Evolutionary conservation across 257 asterid species (phyloP).

Genomic region (Striga asiatica): DNA sequence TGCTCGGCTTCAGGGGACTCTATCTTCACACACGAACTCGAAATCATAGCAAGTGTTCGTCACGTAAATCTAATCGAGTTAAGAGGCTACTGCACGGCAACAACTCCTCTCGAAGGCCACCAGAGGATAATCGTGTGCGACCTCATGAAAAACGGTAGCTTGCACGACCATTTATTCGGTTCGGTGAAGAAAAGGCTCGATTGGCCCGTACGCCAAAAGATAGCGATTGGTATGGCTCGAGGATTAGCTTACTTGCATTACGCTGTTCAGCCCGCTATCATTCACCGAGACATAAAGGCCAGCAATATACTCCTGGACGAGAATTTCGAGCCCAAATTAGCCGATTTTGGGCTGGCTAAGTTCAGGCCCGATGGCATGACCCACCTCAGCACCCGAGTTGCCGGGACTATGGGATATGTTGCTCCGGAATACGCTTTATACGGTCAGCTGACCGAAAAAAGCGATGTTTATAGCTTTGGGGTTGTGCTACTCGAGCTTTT

Average conservation of each 20-base stretch:
- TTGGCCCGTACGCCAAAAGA: constrained; percentile 68
- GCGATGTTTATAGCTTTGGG: constrained; percentile 88
- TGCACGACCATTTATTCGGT: constrained; percentile 73
- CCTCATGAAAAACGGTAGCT: constrained; percentile 75
- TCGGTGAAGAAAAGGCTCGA: constrained; percentile 31
- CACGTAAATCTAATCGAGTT: constrained; percentile 72
- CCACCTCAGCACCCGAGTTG: constrained; percentile 85
- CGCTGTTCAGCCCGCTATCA: constrained; percentile 63
- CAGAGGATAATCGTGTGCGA: constrained; percentile 87
- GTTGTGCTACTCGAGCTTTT: constrained; percentile 76
- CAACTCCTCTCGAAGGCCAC: constrained; percentile 65
- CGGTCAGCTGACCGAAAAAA: constrained; percentile 76
- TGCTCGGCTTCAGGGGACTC: constrained; percentile 70
- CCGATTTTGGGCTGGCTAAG: constrained; percentile 88
- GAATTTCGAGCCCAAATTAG: constrained; percentile 67
- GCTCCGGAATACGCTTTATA: constrained; percentile 89
- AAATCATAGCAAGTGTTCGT: constrained; percentile 76
- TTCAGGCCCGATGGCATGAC: constrained; percentile 75
- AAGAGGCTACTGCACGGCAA: constrained; percentile 79
- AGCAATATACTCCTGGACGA: constrained; percentile 82
- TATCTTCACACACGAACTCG: constrained; percentile 62
- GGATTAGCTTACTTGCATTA: constrained; percentile 82
- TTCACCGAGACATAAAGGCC: constrained; percentile 80
- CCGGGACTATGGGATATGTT: constrained; percentile 94
- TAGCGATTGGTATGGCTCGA: constrained; percentile 75